phyloP scores from a whole-genome alignment of 441 rosid genomes.

The Capsella rubella region DNA sequence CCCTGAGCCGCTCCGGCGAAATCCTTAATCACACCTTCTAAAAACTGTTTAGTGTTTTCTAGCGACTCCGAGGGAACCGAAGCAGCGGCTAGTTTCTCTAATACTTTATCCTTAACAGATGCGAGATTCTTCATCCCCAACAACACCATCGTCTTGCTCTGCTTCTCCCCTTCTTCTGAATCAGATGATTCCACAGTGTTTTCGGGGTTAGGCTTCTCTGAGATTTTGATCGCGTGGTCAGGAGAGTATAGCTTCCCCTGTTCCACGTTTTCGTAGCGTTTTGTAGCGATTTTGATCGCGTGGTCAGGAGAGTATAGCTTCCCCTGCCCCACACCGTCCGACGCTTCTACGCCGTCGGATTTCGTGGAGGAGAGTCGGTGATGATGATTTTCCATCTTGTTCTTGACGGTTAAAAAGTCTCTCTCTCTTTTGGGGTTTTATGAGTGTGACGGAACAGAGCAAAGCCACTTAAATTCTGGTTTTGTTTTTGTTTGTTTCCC shows the following conservation, averaged over 20 bases:
- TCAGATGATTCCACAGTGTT: conserved; percentile 2
- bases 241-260: conserved; percentile 46
- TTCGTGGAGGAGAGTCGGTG: conserved; percentile 31
- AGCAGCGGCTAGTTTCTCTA: conserved; percentile 55
- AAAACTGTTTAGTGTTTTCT: conserved; percentile 51
- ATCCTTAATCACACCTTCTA: conserved; percentile 54
- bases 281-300: conserved; percentile 36
- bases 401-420: neutral
- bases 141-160: conserved; percentile 28
- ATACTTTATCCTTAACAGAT: conserved; percentile 51
- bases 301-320: conserved; percentile 43
- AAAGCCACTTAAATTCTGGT: conserved; percentile 36
- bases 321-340: conserved; percentile 39
- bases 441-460: conserved; percentile 38
- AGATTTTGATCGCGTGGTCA: conserved; percentile 39
- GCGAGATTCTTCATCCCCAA: conserved; percentile 47
- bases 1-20: conserved; percentile 55
- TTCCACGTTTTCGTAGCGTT: conserved; percentile 35
- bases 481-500: conserved; percentile 40
- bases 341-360: conserved; percentile 28
- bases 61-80: conserved; percentile 52
- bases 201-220: neutral
- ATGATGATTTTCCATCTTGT: conserved; percentile 10
- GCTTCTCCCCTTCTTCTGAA: neutral
- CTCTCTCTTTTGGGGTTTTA: conserved; percentile 11